phyloP scores from a whole-genome alignment of 768 basidiomycete genomes.

The Amanita jacksonii region DNA sequence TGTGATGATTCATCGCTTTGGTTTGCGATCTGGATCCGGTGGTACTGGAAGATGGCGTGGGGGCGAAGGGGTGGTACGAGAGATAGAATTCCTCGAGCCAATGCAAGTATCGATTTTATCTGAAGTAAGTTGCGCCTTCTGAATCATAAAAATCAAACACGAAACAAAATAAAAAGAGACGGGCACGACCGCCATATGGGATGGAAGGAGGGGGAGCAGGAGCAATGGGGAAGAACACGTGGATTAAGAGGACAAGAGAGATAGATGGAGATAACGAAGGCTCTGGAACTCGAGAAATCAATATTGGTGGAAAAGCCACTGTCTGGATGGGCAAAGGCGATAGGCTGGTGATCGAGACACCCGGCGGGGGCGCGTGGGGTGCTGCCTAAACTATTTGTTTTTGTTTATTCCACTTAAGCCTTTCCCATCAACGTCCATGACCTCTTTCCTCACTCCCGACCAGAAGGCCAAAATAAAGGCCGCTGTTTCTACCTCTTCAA shows the following conservation, averaged over 20 bases:
- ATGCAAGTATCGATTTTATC: constrained; percentile 85
- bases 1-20: constrained; percentile 80
- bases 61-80: constrained; percentile 78
- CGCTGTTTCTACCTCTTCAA: constrained; percentile 40
- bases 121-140: constrained; percentile 42
- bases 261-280: constrained; percentile 58
- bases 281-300: constrained; percentile 47
- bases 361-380: constrained; percentile 90
- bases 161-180: constrained; percentile 37
- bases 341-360: constrained; percentile 71
- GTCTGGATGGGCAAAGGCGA: constrained; percentile 88
- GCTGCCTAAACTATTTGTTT: constrained; percentile 9
- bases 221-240: constrained; percentile 72
- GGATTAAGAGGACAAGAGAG: constrained; percentile 62
- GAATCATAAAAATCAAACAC: background rate
- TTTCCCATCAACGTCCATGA: constrained; percentile 83
- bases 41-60: constrained; percentile 68
- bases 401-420: too few species aligned
- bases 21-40: constrained; percentile 57
- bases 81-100: constrained; percentile 71
- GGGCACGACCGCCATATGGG: constrained; percentile 82
- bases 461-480: constrained; percentile 75
- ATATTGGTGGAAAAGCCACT: constrained; percentile 85
- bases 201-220: constrained; percentile 71
- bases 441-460: constrained; percentile 56